Percentiles rank a stretch among this genome's conserved stretches.
These are phyloP conservation scores for Pythium phragmitis DNA, from an alignment of 352 stramenopile species.

Conservation along the genomic window DNA sequence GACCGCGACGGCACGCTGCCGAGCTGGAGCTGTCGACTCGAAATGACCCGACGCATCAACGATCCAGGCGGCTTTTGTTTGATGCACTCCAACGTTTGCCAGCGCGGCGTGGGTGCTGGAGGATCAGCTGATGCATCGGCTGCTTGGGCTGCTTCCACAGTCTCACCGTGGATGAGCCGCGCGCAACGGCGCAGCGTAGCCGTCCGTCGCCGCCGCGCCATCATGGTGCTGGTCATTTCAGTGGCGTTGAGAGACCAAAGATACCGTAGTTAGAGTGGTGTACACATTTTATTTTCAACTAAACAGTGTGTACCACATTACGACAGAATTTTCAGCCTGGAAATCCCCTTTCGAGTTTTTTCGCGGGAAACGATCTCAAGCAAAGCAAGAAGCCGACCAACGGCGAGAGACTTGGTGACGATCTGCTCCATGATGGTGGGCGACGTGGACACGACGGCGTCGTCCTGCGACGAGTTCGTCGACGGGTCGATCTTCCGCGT, in stretches of 20 bases:
- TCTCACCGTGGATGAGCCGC: constrained; percentile 6
- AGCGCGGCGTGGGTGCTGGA: not conserved
- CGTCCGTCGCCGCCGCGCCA: not conserved
- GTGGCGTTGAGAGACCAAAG: not conserved
- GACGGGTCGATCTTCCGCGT: constrained; percentile 90
- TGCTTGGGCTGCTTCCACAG: not conserved
- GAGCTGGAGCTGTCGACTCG: constrained; percentile 40
- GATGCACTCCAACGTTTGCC: constrained; percentile 25
- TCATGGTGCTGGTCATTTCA: constrained; percentile 5
- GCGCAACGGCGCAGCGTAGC: not conserved
- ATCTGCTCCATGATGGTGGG: not conserved
- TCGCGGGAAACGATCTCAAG: constrained; percentile 37
- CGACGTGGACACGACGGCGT: constrained; percentile 28
- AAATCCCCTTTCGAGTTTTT: constrained; percentile 33
- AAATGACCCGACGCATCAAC: constrained; percentile 31
- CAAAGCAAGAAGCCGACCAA: constrained; percentile 1
- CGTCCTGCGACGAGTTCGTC: constrained; percentile 71
- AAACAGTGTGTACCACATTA: constrained; percentile 13
- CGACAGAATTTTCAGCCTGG: not conserved
- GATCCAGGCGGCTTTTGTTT: constrained; percentile 12
- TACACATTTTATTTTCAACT: not conserved
- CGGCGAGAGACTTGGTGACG: not conserved
- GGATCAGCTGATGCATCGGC: not conserved
- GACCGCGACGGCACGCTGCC: constrained; percentile 54
- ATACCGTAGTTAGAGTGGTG: not conserved